phyloP scores from a whole-genome alignment of 2,329 filamentous ascomycete species.

The Clarireedia sp. region DNA sequence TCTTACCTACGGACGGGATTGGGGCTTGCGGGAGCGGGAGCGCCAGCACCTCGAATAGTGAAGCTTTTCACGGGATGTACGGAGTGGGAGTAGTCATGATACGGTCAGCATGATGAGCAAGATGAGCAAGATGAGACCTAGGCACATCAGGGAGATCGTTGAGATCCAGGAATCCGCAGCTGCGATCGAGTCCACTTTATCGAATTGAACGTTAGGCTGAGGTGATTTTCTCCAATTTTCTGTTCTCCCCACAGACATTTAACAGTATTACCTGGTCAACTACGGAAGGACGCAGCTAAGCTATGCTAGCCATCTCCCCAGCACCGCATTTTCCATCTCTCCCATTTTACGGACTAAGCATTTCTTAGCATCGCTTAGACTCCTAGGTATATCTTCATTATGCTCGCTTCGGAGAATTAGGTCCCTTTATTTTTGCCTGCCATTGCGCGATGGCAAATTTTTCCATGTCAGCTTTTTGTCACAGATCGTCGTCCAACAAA shows the following conservation, averaged over 20 bases:
- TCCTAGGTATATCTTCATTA: neutral
- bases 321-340: no score
- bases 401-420: neutral
- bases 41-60: neutral
- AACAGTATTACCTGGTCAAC: neutral
- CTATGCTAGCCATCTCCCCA: no score
- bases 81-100: neutral
- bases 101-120: neutral
- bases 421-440: neutral
- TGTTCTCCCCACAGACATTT: neutral
- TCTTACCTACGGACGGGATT: neutral
- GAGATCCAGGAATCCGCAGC: neutral
- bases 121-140: constrained; percentile 3
- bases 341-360: neutral
- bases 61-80: neutral
- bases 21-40: constrained; percentile 5
- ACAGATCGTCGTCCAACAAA: neutral
- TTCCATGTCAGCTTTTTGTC: neutral
- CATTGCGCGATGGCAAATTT: neutral
- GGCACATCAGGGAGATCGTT: neutral
- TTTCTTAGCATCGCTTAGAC: neutral
- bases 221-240: neutral
- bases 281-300: no score
- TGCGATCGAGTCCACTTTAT: neutral
- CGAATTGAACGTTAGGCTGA: neutral